Percentiles rank a stretch among this genome's conserved stretches.
phyloP scores from a whole-genome alignment of 768 basidiomycete species.

The Suillus plorans region DNA sequence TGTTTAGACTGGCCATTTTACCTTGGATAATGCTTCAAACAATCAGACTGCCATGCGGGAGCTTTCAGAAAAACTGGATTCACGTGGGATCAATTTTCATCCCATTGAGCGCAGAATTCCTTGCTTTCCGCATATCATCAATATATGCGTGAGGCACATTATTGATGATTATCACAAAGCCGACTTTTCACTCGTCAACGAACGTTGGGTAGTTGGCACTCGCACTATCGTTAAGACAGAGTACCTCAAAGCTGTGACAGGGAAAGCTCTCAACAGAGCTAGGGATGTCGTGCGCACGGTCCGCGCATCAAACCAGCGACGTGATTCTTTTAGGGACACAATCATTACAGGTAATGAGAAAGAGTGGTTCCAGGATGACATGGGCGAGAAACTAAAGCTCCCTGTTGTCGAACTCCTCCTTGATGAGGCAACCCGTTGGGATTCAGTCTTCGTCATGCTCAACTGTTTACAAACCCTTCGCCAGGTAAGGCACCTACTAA shows the following conservation, averaged over 20 bases:
- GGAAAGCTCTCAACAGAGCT: neutral
- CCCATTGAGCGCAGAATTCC: neutral
- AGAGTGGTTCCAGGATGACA: slow-evolving; percentile 3
- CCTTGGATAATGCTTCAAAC: neutral
- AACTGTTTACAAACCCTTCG: slow-evolving; percentile 1
- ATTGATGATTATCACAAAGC: neutral
- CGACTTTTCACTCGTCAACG: neutral
- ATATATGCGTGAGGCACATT: neutral
- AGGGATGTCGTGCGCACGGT: neutral
- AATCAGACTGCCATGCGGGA: neutral
- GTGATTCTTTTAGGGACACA: neutral
- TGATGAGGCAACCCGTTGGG: slow-evolving; percentile 39
- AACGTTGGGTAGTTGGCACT: neutral
- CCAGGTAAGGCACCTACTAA: neutral
- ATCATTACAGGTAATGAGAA: slow-evolving; percentile 7
- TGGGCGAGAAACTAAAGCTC: neutral
- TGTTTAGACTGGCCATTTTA: neutral
- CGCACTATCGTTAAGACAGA: neutral
- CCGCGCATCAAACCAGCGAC: neutral
- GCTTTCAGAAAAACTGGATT: neutral
- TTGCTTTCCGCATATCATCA: neutral
- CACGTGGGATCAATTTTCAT: neutral
- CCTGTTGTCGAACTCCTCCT: slow-evolving; percentile 10
- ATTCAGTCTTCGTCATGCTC: slow-evolving; percentile 39
- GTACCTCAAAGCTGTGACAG: neutral